Conservation (phyloP, 768 basidiomycete genomes). For the Amanita pseudoporphyria region DNA sequence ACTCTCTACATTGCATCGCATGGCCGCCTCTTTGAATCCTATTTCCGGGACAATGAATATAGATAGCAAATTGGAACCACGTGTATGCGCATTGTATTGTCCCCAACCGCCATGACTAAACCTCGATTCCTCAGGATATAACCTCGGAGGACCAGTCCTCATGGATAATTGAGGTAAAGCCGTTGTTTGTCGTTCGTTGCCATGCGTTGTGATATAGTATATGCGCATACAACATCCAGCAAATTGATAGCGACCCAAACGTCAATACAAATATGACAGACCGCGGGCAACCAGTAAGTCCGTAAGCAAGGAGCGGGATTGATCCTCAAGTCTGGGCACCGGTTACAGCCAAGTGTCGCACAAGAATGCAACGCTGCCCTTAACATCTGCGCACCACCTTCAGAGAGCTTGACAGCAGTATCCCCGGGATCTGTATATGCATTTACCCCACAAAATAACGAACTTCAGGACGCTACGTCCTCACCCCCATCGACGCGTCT, state of each 20-base stretch:
- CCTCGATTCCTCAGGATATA: neutral
- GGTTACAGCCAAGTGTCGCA: neutral
- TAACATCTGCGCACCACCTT: neutral
- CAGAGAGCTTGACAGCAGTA: neutral
- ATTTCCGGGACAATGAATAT: neutral
- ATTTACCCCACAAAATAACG: no score
- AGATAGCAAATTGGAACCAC: neutral
- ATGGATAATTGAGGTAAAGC: neutral
- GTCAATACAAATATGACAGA: neutral
- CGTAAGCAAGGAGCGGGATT: no score
- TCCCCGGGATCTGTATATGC: neutral
- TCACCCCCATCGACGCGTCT: neutral
- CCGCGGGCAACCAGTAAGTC: neutral
- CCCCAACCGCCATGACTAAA: neutral
- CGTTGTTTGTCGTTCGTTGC: no score
- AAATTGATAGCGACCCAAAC: neutral
- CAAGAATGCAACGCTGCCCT: neutral
- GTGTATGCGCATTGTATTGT: neutral
- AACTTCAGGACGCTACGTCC: neutral
- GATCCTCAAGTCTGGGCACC: neutral
- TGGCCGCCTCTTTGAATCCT: neutral
- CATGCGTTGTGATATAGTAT: neutral
- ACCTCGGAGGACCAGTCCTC: neutral
- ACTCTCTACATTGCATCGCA: neutral
- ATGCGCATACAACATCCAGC: neutral